Evolutionary conservation across 768 basidiomycete genomes (phyloP).

Genomic region (Leccinum rimulosum): DNA sequence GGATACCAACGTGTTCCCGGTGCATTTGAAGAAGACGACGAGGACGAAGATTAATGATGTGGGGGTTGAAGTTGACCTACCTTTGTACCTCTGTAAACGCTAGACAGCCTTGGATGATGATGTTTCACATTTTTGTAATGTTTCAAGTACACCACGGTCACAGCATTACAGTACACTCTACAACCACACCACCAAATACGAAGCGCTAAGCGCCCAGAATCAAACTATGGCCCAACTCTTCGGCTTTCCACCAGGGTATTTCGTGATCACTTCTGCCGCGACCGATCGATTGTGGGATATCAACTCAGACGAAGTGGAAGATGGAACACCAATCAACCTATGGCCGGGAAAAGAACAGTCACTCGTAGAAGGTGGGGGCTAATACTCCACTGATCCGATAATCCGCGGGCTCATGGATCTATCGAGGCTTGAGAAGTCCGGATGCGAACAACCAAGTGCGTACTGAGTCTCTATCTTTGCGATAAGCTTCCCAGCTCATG

Average conservation of each 20-base stretch:
- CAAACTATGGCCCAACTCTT: slow-evolving; percentile 24
- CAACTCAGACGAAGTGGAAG: slow-evolving; percentile 31
- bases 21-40: slow-evolving; percentile 25
- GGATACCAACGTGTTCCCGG: slow-evolving; percentile 25
- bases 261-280: slow-evolving; percentile 37
- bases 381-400: neutral
- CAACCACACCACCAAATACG: neutral
- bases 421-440: slow-evolving; percentile 61
- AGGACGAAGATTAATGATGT: slow-evolving; percentile 15
- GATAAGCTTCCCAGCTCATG: neutral
- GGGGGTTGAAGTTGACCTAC: neutral
- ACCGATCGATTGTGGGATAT: slow-evolving; percentile 38
- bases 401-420: slow-evolving; percentile 12
- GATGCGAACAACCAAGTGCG: slow-evolving; percentile 72
- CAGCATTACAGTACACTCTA: neutral
- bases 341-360: slow-evolving; percentile 75
- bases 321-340: slow-evolving; percentile 50
- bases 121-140: no score
- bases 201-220: neutral
- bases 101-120: no score
- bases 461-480: neutral
- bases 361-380: slow-evolving; percentile 65
- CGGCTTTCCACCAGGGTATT: slow-evolving; percentile 40
- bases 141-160: neutral
- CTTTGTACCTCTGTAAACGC: neutral